Base-by-base conservation (phyloP, 805 yeast species). In the Priceomyces medius region DNA sequence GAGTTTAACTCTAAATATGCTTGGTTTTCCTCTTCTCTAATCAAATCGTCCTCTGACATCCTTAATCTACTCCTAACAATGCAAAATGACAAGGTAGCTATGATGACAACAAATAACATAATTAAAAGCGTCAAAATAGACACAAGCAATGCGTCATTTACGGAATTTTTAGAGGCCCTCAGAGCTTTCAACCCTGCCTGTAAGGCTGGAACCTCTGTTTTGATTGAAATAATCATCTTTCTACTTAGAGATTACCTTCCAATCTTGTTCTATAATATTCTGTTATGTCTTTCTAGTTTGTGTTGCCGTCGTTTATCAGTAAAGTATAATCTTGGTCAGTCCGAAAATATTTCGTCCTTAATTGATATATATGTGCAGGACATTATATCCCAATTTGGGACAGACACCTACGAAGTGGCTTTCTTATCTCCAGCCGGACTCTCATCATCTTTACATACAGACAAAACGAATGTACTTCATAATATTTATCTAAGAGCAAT, bases 1-100 rank as follows among this genome's bases (percentile, higher is more conserved):
- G 82, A 80, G 34, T 85, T 66, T 10, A 88, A 73, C 43, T 75
- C 81, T 28, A 73, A 73, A 49, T 83, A 76, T 1, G 77, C 81
- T 42, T 74, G 69, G 45, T 73, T 63, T 43, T 76, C 81, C 53
- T 83, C 85, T 51, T 79, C 83, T 31, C 78, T 69, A 31, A 80
- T 72, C 33, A 73, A 65, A 28, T 77, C 80, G 38, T 78, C 83
- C 49, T 83, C 90, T 2, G 57, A 46, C 33, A 49, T 31, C 19
- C 49, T 47, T 12, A 46, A 24, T 31, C 41, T 42, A 18, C 50
- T 41, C 26, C 44, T 46, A 2, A 55, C 35, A 8, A 39, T 18
- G 32, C 26, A 41, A 20, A 39, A 39, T 18, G 49, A n/a, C 12
- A 44, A 16, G 6, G 31, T 23, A 2, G 42, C 23, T 14, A 48